These are phyloP conservation scores for Pholiota microspora DNA, from an alignment of 768 basidiomycete species.

Conservation along the genomic window DNA sequence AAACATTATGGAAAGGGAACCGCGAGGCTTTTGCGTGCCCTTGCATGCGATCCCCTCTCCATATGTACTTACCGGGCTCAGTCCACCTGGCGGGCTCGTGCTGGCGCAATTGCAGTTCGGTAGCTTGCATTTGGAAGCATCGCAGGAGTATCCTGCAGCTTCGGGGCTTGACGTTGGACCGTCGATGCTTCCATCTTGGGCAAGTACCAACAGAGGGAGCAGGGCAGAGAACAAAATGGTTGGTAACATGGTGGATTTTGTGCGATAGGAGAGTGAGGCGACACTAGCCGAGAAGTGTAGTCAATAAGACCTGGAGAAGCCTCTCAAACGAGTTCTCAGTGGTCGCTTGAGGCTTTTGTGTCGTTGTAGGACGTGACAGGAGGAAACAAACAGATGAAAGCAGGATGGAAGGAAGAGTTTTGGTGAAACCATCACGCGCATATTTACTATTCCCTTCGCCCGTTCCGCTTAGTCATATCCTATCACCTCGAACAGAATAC, in stretches of 20 bases:
- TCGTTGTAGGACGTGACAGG: background rate
- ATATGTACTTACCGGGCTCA: slow-evolving; percentile 50
- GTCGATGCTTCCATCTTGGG: slow-evolving; percentile 52
- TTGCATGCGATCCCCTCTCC: background rate
- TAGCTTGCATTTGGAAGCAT: slow-evolving; percentile 59
- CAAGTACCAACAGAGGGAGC: slow-evolving; percentile 33
- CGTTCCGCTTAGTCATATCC: background rate
- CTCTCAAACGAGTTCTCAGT: background rate
- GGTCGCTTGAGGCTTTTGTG: background rate
- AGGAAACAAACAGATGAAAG: background rate
- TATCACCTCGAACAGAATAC: too few species aligned
- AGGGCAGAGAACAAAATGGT: slow-evolving; percentile 12
- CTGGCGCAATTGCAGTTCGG: slow-evolving; percentile 76
- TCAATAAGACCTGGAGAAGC: background rate
- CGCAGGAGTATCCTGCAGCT: slow-evolving; percentile 72
- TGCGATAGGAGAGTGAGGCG: background rate
- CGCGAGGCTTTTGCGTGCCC: background rate
- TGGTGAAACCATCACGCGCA: background rate
- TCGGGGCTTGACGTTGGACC: slow-evolving; percentile 50
- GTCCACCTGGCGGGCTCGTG: slow-evolving; percentile 68
- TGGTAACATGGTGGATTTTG: background rate
- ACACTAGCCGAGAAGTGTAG: background rate
- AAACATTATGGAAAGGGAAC: background rate
- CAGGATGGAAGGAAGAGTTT: background rate
- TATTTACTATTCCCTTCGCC: background rate